A percentile compares a stretch with the other conserved stretches of the same genome.
Conservation (phyloP, 1,139 yeast genomes). For the Pneumocystis carinii region DNA sequence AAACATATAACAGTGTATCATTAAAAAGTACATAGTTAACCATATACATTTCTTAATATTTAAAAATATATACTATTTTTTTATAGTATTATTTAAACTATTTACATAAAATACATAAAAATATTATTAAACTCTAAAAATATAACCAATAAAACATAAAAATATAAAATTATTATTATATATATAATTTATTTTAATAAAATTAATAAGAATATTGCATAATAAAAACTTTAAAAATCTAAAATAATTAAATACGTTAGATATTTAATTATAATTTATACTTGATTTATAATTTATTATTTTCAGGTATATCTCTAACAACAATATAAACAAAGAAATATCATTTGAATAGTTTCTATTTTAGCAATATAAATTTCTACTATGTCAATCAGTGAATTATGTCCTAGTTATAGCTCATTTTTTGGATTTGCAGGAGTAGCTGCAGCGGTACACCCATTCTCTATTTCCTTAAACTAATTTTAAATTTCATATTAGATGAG, state of each 20-base stretch:
- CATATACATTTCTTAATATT: not conserved
- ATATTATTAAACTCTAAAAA: not conserved
- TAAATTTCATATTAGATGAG: conserved; percentile 3
- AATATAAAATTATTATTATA: not conserved
- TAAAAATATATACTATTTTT: too few species aligned
- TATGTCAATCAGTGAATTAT: conserved; percentile 3
- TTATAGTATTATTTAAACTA: too few species aligned
- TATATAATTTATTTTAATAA: not conserved
- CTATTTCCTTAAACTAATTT: not conserved
- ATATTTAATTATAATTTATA: not conserved
- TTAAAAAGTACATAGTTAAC: not conserved
- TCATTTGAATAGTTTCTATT: not conserved
- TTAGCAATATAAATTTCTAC: not conserved
- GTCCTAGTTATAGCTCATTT: conserved; percentile 64
- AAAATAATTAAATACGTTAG: not conserved
- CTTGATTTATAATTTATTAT: not conserved
- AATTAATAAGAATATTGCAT: not conserved
- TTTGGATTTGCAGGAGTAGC: conserved; percentile 66
- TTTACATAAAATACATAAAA: not conserved
- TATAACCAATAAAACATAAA: not conserved
- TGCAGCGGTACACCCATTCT: conserved; percentile 3
- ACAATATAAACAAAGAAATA: not conserved
- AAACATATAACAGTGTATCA: not conserved
- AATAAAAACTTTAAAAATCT: not conserved
- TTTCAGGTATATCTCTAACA: not conserved